Evolutionary conservation across 306 rosid genomes (phyloP).

Genomic region (Dalbergia cochinchinensis): DNA sequence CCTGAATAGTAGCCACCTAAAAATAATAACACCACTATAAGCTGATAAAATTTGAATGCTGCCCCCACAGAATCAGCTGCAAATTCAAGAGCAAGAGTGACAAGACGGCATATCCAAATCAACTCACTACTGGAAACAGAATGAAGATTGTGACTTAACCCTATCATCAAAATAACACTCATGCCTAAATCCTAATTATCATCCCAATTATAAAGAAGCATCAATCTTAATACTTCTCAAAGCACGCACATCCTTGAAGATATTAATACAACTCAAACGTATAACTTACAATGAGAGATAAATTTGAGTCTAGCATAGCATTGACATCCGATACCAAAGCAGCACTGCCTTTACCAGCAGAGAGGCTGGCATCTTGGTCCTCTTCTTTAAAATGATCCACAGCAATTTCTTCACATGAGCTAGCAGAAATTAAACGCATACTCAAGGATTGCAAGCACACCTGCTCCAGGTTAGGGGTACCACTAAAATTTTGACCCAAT

Average conservation of each 20-base stretch:
- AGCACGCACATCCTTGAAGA: too few species aligned
- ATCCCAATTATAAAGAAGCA: too few species aligned
- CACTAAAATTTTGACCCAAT: slow-evolving; percentile 57
- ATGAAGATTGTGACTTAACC: neutral
- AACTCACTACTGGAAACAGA: neutral
- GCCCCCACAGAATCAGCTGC: slow-evolving; percentile 37
- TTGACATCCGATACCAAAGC: neutral
- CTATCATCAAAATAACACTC: neutral
- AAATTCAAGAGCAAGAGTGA: slow-evolving; percentile 2
- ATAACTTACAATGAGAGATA: slow-evolving; percentile 59
- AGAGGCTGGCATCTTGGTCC: slow-evolving; percentile 50
- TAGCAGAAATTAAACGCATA: slow-evolving; percentile 57
- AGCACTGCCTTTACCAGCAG: slow-evolving; percentile 43
- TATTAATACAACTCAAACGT: slow-evolving; percentile 5
- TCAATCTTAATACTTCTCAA: neutral
- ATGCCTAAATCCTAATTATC: neutral
- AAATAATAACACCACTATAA: slow-evolving; percentile 25
- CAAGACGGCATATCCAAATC: slow-evolving; percentile 27
- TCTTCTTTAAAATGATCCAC: slow-evolving; percentile 52
- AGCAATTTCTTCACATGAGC: slow-evolving; percentile 56
- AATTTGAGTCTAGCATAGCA: slow-evolving; percentile 7
- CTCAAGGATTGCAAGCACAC: slow-evolving; percentile 72
- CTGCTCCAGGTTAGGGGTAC: slow-evolving; percentile 64
- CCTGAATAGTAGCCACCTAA: slow-evolving; percentile 83
- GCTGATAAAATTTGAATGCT: slow-evolving; percentile 38